Conservation (phyloP, 2,329 filamentous ascomycete species). For the Meredithiella fracta region DNA sequence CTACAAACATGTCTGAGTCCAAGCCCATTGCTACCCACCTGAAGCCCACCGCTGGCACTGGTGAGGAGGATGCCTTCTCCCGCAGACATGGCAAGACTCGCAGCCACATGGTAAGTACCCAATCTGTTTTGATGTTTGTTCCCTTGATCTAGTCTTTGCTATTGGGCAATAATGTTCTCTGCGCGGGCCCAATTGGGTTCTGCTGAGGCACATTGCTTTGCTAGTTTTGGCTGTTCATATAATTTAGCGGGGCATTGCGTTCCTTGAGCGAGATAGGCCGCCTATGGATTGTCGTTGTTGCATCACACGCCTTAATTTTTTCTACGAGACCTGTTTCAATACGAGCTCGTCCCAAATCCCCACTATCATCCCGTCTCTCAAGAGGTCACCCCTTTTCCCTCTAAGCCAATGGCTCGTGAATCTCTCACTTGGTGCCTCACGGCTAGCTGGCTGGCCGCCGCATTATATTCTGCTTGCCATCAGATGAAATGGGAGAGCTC, state of each 20-base stretch:
- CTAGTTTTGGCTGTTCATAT: neutral
- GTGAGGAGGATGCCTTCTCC: slow-evolving; percentile 23
- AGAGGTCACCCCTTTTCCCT: neutral
- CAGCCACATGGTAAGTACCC: slow-evolving; percentile 61
- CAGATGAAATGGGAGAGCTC: neutral
- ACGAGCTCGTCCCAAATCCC: neutral
- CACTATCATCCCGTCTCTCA: neutral
- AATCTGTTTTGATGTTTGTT: neutral
- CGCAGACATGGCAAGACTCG: slow-evolving; percentile 74
- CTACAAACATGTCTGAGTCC: slow-evolving; percentile 46
- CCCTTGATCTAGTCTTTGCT: too few relatives aligned
- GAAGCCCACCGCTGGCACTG: slow-evolving; percentile 36
- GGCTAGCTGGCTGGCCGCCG: neutral
- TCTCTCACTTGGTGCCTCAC: neutral
- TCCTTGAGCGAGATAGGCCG: neutral
- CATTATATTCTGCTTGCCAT: neutral
- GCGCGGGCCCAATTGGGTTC: neutral
- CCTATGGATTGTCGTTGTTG: neutral
- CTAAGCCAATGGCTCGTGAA: neutral
- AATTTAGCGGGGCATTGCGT: neutral
- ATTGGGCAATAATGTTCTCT: neutral
- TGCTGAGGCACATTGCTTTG: neutral
- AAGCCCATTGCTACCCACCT: slow-evolving; percentile 69
- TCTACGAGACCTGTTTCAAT: neutral
- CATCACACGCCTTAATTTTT: neutral